Conservation (phyloP, 805 yeast species). For the Candida schatavii region DNA sequence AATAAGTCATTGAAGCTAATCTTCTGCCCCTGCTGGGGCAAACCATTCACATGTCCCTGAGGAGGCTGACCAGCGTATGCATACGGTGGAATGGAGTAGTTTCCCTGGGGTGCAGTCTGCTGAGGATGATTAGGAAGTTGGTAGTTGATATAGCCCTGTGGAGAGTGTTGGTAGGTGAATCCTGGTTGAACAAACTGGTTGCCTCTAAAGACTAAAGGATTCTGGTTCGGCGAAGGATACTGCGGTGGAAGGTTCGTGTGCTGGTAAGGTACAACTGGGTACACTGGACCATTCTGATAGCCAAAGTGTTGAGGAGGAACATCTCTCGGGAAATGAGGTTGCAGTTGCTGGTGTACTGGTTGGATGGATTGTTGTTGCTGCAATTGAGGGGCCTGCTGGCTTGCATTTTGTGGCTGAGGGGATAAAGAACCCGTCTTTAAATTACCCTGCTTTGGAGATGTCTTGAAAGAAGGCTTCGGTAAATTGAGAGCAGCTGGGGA, state of each 20-base stretch:
- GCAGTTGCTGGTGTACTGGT: slow-evolving; percentile 2
- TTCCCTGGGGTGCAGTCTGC: slow-evolving; percentile 12
- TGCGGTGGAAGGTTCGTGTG: slow-evolving; percentile 6
- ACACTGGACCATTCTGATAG: slow-evolving; percentile 8
- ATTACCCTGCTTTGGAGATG: slow-evolving; percentile 17
- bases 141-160: slow-evolving; percentile 32
- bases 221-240: slow-evolving; percentile 2
- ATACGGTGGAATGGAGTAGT: slow-evolving; percentile 11
- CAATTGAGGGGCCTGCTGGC: slow-evolving; percentile 2
- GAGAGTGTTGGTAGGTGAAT: slow-evolving; percentile 27
- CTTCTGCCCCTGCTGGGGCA: slow-evolving; percentile 27
- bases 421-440: slow-evolving; percentile 3
- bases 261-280: slow-evolving; percentile 36
- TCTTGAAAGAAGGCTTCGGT: slow-evolving; percentile 53
- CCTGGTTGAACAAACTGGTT: slow-evolving; percentile 25
- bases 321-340: background rate
- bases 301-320: background rate
- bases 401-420: slow-evolving; percentile 8
- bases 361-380: slow-evolving; percentile 3
- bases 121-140: slow-evolving; percentile 20
- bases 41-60: slow-evolving; percentile 2
- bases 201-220: slow-evolving; percentile 4
- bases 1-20: slow-evolving; percentile 41
- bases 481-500: slow-evolving; percentile 55
- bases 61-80: slow-evolving; percentile 12